Evolutionary conservation across 305 asterid species (phyloP), one percentile per base, ranked within the genome.

Genomic region (Withania somnifera): DNA sequence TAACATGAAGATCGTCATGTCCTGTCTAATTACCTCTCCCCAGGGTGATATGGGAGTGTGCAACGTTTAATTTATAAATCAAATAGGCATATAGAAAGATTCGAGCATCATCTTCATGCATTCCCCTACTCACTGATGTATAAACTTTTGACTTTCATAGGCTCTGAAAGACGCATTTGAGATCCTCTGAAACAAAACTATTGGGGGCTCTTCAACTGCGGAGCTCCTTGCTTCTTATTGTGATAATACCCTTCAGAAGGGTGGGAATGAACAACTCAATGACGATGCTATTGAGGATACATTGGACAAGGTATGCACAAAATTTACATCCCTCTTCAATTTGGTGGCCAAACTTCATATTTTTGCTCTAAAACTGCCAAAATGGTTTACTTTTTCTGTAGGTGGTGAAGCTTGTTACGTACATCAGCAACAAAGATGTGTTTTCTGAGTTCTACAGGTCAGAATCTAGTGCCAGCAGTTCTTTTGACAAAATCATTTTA

Each of bases 111-210:
- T 73, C 24, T 14, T 73, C 7, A 24, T 0, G 3, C 15, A 14
- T 73, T 45, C 40, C 14, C 26, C 22, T 50, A 19, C 13, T 69
- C 7, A 0, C 79, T 79, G 68, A 69, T 26, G 82, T 45, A 13
- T 82, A 75, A 79, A 47, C 6, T 28, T 50, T 60, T 34, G 24
- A 66, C 47, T 50, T 64, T 6, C 83, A 7, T 80, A 92, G 93
- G 89, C 91, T 14, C 76, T 91, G 26, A 89, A 87, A 68, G 91
- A 91, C 60, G 91, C 92, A 6, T 92, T 92, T 67, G 92, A 89
- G 83, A 76, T 79, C 36, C 88, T 90, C 57, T 88, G 92, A 87
- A 92, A 88, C 87, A 86, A 87, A 80, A 15, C 20, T 42, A 86
- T 90, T 82, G 85, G 88, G 9, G 90, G 90, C 30, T 68, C 81